Evolutionary conservation across 2,329 filamentous ascomycete species (phyloP).

Genomic region (Teratosphaeria destructans): DNA sequence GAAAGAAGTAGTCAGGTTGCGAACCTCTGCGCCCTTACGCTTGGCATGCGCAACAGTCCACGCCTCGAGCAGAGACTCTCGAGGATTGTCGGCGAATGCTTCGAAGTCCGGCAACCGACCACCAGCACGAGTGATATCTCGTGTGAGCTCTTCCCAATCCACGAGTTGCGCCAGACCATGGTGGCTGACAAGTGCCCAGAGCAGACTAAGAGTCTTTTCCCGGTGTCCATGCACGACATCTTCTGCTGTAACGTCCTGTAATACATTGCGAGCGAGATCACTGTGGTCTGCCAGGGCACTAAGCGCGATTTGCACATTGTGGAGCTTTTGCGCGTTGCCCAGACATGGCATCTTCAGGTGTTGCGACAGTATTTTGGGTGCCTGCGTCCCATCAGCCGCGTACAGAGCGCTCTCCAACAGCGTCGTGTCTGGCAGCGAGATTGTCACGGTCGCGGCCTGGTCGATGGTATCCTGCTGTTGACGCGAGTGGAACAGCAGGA

Average conservation of each 20-base stretch:
- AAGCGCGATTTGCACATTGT: slow-evolving; percentile 50
- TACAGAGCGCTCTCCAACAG: slow-evolving; percentile 27
- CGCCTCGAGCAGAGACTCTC: slow-evolving; percentile 36
- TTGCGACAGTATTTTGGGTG: slow-evolving; percentile 42
- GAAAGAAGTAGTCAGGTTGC: slow-evolving; percentile 50
- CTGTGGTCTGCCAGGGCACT: slow-evolving; percentile 38
- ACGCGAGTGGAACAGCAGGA: slow-evolving; percentile 36
- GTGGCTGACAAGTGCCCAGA: slow-evolving; percentile 50
- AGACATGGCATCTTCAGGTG: slow-evolving; percentile 49
- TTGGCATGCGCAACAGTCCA: slow-evolving; percentile 46
- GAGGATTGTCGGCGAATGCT: slow-evolving; percentile 2
- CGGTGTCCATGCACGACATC: slow-evolving; percentile 55
- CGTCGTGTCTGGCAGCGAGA: slow-evolving; percentile 37
- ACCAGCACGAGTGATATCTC: slow-evolving; percentile 28
- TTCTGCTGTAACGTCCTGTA: slow-evolving; percentile 39
- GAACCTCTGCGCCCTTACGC: slow-evolving; percentile 36
- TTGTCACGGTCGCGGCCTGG: slow-evolving; percentile 31
- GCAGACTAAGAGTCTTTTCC: slow-evolving; percentile 51
- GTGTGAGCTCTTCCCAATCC: slow-evolving; percentile 43
- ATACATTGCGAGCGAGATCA: slow-evolving; percentile 31
- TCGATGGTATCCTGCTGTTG: background rate
- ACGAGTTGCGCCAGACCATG: slow-evolving; percentile 46
- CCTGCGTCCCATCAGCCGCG: slow-evolving; percentile 23
- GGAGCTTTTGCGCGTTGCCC: slow-evolving; percentile 45
- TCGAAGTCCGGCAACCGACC: background rate